These are phyloP conservation scores for Escovopsis sp. DNA, from an alignment of 2,329 filamentous ascomycete species.

Conservation along the genomic window DNA sequence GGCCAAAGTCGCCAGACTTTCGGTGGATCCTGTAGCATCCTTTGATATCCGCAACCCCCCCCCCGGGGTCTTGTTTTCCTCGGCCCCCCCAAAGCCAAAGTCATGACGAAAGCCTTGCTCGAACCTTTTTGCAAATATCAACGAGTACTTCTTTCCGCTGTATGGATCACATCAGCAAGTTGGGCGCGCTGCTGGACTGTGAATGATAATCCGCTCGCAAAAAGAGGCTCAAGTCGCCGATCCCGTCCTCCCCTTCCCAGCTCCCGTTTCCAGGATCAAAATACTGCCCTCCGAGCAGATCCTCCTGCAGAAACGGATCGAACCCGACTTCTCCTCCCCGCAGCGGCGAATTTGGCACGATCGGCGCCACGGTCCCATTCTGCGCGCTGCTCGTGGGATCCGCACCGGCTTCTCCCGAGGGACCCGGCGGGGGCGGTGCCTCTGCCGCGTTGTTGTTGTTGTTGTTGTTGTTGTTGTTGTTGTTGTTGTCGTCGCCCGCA, in stretches of 20 bases:
- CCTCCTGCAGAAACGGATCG: conserved; percentile 8
- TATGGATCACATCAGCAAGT: conserved; percentile 6
- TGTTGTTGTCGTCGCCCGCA: background rate
- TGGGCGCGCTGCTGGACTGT: conserved; percentile 14
- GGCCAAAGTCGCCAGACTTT: conserved; percentile 31
- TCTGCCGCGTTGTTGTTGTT: background rate
- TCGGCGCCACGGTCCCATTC: background rate
- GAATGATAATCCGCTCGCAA: conserved; percentile 18
- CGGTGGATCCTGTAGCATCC: conserved; percentile 31
- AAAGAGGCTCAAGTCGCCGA: conserved; percentile 20
- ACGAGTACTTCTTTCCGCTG: background rate
- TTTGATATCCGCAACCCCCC: background rate
- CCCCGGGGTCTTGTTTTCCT: background rate
- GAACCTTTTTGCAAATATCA: background rate
- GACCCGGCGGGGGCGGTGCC: background rate
- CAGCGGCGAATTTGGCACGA: conserved; percentile 1
- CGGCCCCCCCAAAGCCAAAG: background rate
- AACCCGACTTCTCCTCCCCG: conserved; percentile 5
- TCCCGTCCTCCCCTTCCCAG: conserved; percentile 21
- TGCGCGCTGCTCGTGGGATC: background rate
- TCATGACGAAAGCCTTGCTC: no score
- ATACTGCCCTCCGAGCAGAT: conserved; percentile 21
- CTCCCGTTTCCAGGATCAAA: conserved; percentile 20
- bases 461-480: background rate
- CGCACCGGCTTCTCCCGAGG: background rate